Percentiles rank a stretch among this genome's conserved stretches.
phyloP scores from a whole-genome alignment of 768 basidiomycete genomes.

The Mycena vulgaris region DNA sequence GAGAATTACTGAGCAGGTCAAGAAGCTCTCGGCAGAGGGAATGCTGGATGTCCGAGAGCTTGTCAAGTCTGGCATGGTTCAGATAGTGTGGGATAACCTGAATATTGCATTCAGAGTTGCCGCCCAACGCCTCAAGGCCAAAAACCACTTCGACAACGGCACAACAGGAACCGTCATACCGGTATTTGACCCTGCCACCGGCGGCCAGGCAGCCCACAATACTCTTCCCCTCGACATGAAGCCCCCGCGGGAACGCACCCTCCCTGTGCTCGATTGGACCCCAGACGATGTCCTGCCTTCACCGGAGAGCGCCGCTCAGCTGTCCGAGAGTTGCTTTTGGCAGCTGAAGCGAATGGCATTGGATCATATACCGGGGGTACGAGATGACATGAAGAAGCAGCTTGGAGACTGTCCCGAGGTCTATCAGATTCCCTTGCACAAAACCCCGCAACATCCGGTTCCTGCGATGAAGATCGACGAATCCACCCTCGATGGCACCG shows the following conservation, averaged over 20 bases:
- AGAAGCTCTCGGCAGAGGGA: slow-evolving; percentile 24
- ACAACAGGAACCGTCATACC: slow-evolving; percentile 47
- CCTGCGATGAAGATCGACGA: too few species aligned
- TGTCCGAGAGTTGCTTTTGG: not conserved
- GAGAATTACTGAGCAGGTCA: slow-evolving; percentile 8
- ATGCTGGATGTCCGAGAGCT: slow-evolving; percentile 36
- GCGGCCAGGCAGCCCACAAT: slow-evolving; percentile 29
- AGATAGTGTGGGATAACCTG: slow-evolving; percentile 50
- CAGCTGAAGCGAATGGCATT: not conserved
- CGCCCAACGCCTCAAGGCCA: slow-evolving; percentile 41
- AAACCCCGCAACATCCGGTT: too few species aligned
- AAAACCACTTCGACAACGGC: slow-evolving; percentile 49
- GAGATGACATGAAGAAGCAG: too few species aligned
- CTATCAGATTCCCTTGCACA: too few species aligned
- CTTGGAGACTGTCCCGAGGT: too few species aligned
- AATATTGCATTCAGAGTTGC: slow-evolving; percentile 47
- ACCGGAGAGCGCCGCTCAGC: not conserved
- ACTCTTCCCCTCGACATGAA: slow-evolving; percentile 16
- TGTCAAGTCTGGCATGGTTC: slow-evolving; percentile 25
- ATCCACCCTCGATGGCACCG: too few species aligned
- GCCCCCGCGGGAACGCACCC: slow-evolving; percentile 10
- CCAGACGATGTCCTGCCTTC: slow-evolving; percentile 9
- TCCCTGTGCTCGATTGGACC: not conserved
- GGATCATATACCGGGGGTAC: not conserved
- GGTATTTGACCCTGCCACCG: slow-evolving; percentile 24